Evolutionary conservation across 805 yeast genomes (phyloP).

Genomic region (Metschnikowia borealis): DNA sequence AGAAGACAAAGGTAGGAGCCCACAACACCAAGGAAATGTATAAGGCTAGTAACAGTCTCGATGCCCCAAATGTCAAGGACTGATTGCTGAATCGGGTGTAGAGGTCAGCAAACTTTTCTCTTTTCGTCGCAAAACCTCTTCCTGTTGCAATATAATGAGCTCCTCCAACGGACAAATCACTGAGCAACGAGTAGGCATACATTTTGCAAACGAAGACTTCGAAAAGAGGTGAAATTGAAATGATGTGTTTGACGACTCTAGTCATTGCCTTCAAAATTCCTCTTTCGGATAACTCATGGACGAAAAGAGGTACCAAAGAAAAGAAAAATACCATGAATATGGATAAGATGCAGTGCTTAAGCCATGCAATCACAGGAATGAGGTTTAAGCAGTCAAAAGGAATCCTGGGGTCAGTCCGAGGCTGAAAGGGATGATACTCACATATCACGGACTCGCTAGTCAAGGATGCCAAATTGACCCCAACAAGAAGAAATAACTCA

Average conservation of each 20-base stretch:
- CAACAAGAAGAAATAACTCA: constrained; percentile 65
- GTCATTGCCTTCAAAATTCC: constrained; percentile 73
- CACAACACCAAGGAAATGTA: constrained; percentile 55
- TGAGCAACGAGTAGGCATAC: constrained; percentile 65
- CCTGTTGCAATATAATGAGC: constrained; percentile 86
- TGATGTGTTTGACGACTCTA: constrained; percentile 64
- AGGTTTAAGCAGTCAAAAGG: constrained; percentile 76
- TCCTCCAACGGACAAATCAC: constrained; percentile 78
- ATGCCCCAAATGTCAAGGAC: constrained; percentile 67
- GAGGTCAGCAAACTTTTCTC: constrained; percentile 70
- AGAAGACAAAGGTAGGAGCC: constrained; percentile 95
- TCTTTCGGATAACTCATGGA: constrained; percentile 78
- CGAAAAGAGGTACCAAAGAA: constrained; percentile 72
- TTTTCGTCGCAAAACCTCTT: constrained; percentile 79
- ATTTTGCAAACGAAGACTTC: constrained; percentile 82
- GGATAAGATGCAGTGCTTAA: constrained; percentile 74
- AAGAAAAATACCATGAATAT: constrained; percentile 80
- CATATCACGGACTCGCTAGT: constrained; percentile 71
- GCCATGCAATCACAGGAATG: constrained; percentile 73
- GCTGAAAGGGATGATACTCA: constrained; percentile 59
- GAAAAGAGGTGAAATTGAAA: constrained; percentile 73
- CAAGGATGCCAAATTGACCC: constrained; percentile 67
- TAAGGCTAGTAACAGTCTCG: constrained; percentile 10
- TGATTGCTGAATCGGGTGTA: constrained; percentile 78
- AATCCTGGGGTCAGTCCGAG: constrained; percentile 59